Conservation (phyloP, 1,284 basidiomycete species). For the Malassezia psittaci region DNA sequence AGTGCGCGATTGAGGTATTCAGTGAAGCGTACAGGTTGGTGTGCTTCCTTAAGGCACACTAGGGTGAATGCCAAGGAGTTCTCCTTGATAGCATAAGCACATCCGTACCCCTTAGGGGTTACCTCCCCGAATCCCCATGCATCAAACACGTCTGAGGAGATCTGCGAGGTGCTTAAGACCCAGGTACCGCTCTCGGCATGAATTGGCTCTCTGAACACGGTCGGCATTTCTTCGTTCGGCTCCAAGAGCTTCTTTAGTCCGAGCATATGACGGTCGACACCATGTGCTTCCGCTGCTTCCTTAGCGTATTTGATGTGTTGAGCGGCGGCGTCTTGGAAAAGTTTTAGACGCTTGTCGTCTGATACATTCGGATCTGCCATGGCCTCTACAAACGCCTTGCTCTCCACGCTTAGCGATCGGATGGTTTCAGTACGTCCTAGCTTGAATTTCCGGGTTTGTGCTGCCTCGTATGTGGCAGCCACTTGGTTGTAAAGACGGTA, state of each 20-base stretch:
- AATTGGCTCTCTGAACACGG: constrained; percentile 67
- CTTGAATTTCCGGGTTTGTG: constrained; percentile 86
- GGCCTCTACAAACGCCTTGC: constrained; percentile 71
- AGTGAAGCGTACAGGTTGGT: constrained; percentile 53
- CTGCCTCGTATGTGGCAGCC: constrained; percentile 80
- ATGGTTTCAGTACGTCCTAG: constrained; percentile 90
- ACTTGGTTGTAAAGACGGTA: constrained; percentile 68
- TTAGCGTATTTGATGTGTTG: constrained; percentile 77
- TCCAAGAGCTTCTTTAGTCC: constrained; percentile 73
- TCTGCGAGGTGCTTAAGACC: constrained; percentile 83
- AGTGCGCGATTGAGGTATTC: constrained; percentile 48
- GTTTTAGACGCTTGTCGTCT: constrained; percentile 58
- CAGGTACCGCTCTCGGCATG: constrained; percentile 68
- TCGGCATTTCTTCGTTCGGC: constrained; percentile 66
- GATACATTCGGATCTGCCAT: constrained; percentile 60
- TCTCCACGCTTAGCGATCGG: constrained; percentile 70
- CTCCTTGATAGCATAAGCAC: constrained; percentile 83
- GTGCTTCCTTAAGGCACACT: constrained; percentile 60
- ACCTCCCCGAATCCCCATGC: constrained; percentile 97
- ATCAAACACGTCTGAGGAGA: constrained; percentile 71
- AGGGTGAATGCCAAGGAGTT: constrained; percentile 83
- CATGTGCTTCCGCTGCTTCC: constrained; percentile 86
- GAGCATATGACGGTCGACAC: constrained; percentile 90
- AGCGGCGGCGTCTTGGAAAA: constrained; percentile 68
- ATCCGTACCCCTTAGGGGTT: constrained; percentile 78